Percentiles rank a stretch among this genome's conserved stretches.
Evolutionary conservation across 768 basidiomycete species (phyloP).

Genomic region (Mycena rebaudengoi): DNA sequence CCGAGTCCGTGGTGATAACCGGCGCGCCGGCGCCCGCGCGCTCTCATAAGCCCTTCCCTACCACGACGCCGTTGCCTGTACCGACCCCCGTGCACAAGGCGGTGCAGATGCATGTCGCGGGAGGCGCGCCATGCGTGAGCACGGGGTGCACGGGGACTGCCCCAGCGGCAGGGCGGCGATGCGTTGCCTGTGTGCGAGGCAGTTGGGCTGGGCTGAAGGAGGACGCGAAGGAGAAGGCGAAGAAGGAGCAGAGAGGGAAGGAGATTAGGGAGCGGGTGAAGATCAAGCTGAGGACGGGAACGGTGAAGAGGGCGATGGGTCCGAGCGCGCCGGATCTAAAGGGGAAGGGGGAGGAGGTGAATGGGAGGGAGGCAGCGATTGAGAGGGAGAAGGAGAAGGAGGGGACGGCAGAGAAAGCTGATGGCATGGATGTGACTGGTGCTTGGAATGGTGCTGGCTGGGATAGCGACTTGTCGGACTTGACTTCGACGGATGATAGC

Average conservation of each 20-base stretch:
- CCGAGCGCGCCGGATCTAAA: too few relatives aligned
- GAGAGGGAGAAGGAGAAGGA: neutral
- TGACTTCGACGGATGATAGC: constrained; percentile 9
- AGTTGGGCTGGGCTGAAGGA: constrained; percentile 20
- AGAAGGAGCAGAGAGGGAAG: neutral
- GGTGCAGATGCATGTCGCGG: too few relatives aligned
- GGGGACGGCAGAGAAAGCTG: neutral
- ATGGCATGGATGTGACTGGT: neutral
- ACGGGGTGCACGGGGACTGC: constrained; percentile 13
- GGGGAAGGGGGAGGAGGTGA: neutral
- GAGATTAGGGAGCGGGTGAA: neutral
- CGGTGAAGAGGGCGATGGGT: neutral
- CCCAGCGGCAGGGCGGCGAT: constrained; percentile 8
- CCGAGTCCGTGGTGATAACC: neutral
- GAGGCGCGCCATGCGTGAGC: constrained; percentile 11
- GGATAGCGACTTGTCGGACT: constrained; percentile 25
- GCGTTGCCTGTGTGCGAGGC: constrained; percentile 15
- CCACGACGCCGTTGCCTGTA: too few relatives aligned
- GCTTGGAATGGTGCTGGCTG: constrained; percentile 18
- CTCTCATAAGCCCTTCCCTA: too few relatives aligned
- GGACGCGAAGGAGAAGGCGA: neutral
- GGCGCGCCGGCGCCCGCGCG: neutral
- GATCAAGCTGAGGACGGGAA: neutral
- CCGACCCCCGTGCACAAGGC: too few relatives aligned
- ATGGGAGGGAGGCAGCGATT: neutral